Evolutionary conservation across 2,329 filamentous ascomycete species (phyloP), one percentile per base, ranked within the genome.

Genomic region (Colletotrichum sidae): DNA sequence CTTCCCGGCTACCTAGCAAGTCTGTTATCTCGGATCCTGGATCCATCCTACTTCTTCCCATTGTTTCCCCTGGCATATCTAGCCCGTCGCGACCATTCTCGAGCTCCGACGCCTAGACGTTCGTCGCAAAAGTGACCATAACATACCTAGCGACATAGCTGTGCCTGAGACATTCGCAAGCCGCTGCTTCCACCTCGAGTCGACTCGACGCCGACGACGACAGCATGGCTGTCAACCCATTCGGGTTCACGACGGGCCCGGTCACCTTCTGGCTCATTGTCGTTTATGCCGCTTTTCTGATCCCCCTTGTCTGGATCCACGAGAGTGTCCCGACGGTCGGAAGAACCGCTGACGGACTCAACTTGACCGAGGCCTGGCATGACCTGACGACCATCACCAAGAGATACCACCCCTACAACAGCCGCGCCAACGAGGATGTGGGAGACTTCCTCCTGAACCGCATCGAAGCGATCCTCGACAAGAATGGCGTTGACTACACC

Each of bases 401-500:
- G 68, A 83, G 84, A 1, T 96, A 92, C 74, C 96, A 97, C 75
- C 95, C 96, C 0, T 97, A 93, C 81, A 97, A 97, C 79, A 94
- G 91, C 70, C 90, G 84, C 65, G 84, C 87, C 66, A 98, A 97
- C 75, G 94, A 97, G 71, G 81, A 88, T 33, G 89, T 97, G 39
- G 89, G 92, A 67, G 81, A 87, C 39, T 97, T 91, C 84, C 81
- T 98, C 39, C 81, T 97, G 67, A 72, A 80, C 15, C 88, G 94
- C 65, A 86, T 97, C 64, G 81, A 89, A 67, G 81, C 85, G 42
- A 96, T 97, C 65, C 77, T 95, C 68, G 80, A 86, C 38, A 80
- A 81, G 25, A 93, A 92, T 74, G 79, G 79, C 2, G 83, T 85
- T 10, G 70, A 78, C 0, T 88, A 81, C 74, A 78, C 72, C 2